Evolutionary conservation across 108 stramenopile species (phyloP).

Genomic region (Cyclostephanos invisitatus): DNA sequence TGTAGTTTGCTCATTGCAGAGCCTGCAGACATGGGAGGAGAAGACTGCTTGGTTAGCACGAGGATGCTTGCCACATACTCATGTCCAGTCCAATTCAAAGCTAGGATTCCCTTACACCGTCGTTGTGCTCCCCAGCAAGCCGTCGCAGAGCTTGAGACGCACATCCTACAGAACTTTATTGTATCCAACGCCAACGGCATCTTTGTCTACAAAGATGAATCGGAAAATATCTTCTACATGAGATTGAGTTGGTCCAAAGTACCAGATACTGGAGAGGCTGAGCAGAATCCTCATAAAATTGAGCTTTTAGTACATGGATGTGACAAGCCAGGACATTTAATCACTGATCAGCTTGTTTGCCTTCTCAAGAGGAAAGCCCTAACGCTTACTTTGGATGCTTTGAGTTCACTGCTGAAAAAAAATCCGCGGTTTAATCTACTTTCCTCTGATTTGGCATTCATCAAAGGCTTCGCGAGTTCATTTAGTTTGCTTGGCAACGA

Average conservation of each 20-base stretch:
- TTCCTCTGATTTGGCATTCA: conserved; percentile 60
- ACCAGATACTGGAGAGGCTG: conserved; percentile 20
- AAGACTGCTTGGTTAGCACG: neutral
- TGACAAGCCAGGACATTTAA: conserved; percentile 57
- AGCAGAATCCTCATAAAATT: conserved; percentile 41
- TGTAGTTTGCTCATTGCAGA: conserved; percentile 54
- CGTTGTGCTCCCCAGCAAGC: conserved; percentile 68
- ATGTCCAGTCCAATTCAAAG: conserved; percentile 64
- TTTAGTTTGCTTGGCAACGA: conserved; percentile 60
- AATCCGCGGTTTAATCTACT: conserved; percentile 67
- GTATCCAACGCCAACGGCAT: conserved; percentile 65
- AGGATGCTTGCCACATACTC: conserved; percentile 39
- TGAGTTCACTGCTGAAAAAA: conserved; percentile 69
- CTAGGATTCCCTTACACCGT: conserved; percentile 52
- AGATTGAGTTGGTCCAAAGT: conserved; percentile 33
- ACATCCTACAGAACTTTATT: conserved; percentile 77
- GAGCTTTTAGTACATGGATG: conserved; percentile 70
- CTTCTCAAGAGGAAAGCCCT: conserved; percentile 68
- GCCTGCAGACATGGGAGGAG: conserved; percentile 8
- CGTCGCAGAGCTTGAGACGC: conserved; percentile 54
- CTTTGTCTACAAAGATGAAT: conserved; percentile 82
- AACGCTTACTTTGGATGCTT: conserved; percentile 59
- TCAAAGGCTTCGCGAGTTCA: conserved; percentile 51
- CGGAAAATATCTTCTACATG: conserved; percentile 76
- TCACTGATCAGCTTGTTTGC: conserved; percentile 63